These are phyloP conservation scores for Leavenworthia alabamica DNA, from an alignment of 345 rosid genomes.

Conservation along the genomic window DNA sequence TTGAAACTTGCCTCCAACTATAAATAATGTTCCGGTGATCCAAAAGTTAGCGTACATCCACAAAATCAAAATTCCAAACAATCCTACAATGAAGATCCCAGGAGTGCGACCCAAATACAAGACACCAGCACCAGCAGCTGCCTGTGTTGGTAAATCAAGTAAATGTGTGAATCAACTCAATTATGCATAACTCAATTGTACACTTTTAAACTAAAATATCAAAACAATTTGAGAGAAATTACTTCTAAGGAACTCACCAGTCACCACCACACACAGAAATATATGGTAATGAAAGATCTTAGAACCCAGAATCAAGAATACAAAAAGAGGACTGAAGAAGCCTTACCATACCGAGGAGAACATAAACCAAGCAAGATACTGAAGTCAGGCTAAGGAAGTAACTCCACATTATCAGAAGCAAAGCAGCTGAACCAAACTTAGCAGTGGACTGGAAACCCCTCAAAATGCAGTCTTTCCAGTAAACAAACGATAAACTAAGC, in stretches of 20 bases:
- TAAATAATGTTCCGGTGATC: conserved; percentile 87
- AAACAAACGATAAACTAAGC: conserved; percentile 38
- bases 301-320: background rate
- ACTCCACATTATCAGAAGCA: conserved; percentile 92
- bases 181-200: background rate
- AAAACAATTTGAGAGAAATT: background rate
- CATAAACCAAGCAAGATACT: conserved; percentile 70
- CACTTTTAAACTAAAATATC: background rate
- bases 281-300: background rate
- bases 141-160: conserved; percentile 45
- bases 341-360: conserved; percentile 86
- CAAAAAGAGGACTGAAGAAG: background rate
- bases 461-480: conserved; percentile 61
- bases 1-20: conserved; percentile 77
- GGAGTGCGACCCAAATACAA: conserved; percentile 82
- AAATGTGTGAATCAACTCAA: background rate
- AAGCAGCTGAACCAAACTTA: conserved; percentile 71
- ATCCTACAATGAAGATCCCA: conserved; percentile 86
- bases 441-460: conserved; percentile 68
- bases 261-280: background rate
- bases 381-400: conserved; percentile 94
- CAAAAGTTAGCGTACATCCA: conserved; percentile 99
- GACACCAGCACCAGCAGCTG: conserved; percentile 79
- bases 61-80: conserved; percentile 71
- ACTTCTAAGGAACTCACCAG: background rate